A percentile compares a stretch with the other conserved stretches of the same genome.
These are phyloP conservation scores for Dissoconium aciculare DNA, from an alignment of 2,329 filamentous ascomycete genomes.

Conservation along the genomic window DNA sequence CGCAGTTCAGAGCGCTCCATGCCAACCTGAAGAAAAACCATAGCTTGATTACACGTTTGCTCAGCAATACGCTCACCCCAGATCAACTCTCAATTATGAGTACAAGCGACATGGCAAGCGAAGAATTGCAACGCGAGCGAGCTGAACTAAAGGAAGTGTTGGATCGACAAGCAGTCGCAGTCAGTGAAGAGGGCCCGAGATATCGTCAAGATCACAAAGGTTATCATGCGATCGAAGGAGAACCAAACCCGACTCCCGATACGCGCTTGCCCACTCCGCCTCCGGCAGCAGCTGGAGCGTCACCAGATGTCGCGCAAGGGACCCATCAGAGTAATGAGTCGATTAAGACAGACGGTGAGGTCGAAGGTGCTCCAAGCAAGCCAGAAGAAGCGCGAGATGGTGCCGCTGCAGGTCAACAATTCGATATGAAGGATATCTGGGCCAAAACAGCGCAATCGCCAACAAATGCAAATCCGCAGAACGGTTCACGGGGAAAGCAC, in stretches of 20 bases:
- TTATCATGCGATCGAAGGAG: slow-evolving; percentile 74
- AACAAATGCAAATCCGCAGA: slow-evolving; percentile 20
- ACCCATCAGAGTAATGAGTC: slow-evolving; percentile 7
- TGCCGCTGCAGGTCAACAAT: slow-evolving; percentile 28
- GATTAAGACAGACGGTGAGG: background rate
- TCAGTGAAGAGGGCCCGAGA: slow-evolving; percentile 56
- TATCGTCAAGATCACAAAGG: slow-evolving; percentile 89
- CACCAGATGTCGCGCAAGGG: slow-evolving; percentile 12
- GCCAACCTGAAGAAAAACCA: slow-evolving; percentile 85
- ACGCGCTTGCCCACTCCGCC: slow-evolving; percentile 2
- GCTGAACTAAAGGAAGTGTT: slow-evolving; percentile 62
- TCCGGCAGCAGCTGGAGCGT: slow-evolving; percentile 2
- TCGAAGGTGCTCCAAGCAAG: background rate
- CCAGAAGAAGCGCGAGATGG: slow-evolving; percentile 6
- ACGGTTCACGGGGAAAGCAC: slow-evolving; percentile 32
- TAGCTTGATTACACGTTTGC: slow-evolving; percentile 58
- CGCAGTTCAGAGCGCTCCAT: slow-evolving; percentile 58
- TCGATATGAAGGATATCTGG: slow-evolving; percentile 78
- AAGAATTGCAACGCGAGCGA: slow-evolving; percentile 67
- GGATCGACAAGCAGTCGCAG: slow-evolving; percentile 72
- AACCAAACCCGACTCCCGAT: slow-evolving; percentile 23
- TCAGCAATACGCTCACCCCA: slow-evolving; percentile 57
- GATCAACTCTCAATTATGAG: slow-evolving; percentile 76
- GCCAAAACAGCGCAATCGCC: slow-evolving; percentile 63
- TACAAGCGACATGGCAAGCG: slow-evolving; percentile 77